These are phyloP conservation scores for Gynochthodes officinalis DNA, from an alignment of 257 asterid species.

Conservation along the genomic window DNA sequence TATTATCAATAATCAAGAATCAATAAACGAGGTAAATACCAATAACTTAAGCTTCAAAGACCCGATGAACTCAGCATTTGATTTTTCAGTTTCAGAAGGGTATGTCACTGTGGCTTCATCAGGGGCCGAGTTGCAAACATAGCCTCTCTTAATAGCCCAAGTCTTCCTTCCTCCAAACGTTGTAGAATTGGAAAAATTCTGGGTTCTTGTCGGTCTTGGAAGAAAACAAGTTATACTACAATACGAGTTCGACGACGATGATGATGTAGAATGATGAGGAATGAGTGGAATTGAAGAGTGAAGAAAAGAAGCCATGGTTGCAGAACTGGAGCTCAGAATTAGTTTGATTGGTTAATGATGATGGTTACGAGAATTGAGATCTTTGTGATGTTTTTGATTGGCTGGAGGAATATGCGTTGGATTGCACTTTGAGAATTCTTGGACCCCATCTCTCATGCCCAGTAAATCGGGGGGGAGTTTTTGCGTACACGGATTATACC, in stretches of 20 bases:
- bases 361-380: neutral
- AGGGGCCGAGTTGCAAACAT: constrained; percentile 38
- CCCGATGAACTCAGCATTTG: constrained; percentile 34
- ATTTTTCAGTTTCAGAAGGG: constrained; percentile 30
- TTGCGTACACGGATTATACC: constrained; percentile 1
- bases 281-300: constrained; percentile 38
- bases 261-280: constrained; percentile 23
- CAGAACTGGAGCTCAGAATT: constrained; percentile 22
- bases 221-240: neutral
- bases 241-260: constrained; percentile 23
- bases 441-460: constrained; percentile 10
- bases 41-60: constrained; percentile 63
- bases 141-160: constrained; percentile 10
- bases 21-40: constrained; percentile 33
- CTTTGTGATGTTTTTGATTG: constrained; percentile 16
- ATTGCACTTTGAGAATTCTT: constrained; percentile 9
- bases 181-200: neutral
- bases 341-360: constrained; percentile 4
- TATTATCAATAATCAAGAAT: too few species aligned
- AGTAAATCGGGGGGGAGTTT: neutral
- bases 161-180: constrained; percentile 21
- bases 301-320: constrained; percentile 62
- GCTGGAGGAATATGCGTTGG: neutral
- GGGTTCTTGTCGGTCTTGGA: constrained; percentile 17
- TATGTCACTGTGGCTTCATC: constrained; percentile 34